phyloP scores from a whole-genome alignment of 148 eudicot species.

The Cornus suecica region DNA sequence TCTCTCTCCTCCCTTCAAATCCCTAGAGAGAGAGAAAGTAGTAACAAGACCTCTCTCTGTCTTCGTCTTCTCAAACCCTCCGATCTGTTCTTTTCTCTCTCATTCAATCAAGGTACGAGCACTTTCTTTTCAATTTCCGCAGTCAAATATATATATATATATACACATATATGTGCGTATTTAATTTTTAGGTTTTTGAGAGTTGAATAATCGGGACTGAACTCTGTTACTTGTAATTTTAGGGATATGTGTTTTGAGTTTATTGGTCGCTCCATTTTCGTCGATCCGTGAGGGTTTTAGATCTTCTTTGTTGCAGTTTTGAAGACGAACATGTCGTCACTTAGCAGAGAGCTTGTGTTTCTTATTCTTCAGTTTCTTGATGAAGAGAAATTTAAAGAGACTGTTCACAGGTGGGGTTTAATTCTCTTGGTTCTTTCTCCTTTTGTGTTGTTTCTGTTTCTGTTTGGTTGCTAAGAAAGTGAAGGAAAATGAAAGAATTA shows the following conservation, averaged over 20 bases:
- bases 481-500: neutral
- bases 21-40: constrained; percentile 30
- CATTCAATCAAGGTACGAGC: constrained; percentile 14
- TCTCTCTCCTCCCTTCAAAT: constrained; percentile 34
- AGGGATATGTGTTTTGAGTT: constrained; percentile 27
- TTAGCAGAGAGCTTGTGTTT: constrained; percentile 87
- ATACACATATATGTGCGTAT: neutral
- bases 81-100: constrained; percentile 31
- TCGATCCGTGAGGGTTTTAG: constrained; percentile 37
- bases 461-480: neutral
- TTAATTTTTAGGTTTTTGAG: constrained; percentile 5
- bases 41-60: constrained; percentile 22
- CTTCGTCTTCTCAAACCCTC: constrained; percentile 15
- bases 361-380: constrained; percentile 95
- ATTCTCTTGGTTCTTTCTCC: constrained; percentile 9
- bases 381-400: constrained; percentile 86
- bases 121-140: neutral
- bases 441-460: neutral
- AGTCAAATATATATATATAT: neutral
- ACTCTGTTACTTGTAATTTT: constrained; percentile 10
- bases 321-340: constrained; percentile 57
- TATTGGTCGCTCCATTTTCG: neutral
- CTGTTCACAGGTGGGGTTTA: constrained; percentile 64
- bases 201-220: constrained; percentile 1
- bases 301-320: constrained; percentile 15